A percentile compares a stretch with the other conserved stretches of the same genome.
These are phyloP conservation scores for Trametes punicea DNA, from an alignment of 768 basidiomycete species.

Conservation along the genomic window DNA sequence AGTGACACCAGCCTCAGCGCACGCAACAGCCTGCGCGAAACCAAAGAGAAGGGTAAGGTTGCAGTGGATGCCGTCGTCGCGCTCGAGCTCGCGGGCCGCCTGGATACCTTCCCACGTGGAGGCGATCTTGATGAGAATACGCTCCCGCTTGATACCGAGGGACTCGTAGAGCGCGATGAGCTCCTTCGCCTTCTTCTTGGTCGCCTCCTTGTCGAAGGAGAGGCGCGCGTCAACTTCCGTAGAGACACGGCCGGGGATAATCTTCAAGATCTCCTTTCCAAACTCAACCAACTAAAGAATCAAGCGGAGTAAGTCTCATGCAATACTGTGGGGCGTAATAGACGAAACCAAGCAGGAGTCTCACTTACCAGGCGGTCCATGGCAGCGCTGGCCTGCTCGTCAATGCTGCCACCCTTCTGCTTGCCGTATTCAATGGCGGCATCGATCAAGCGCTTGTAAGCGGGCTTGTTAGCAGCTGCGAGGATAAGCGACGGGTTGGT, in stretches of 20 bases:
- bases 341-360: background rate
- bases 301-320: background rate
- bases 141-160: conserved; percentile 90
- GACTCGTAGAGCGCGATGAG: conserved; percentile 94
- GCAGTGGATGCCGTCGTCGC: conserved; percentile 93
- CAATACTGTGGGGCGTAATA: background rate
- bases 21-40: conserved; percentile 97
- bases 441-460: conserved; percentile 80
- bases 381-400: conserved; percentile 74
- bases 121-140: conserved; percentile 98
- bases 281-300: conserved; percentile 85
- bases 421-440: conserved; percentile 73
- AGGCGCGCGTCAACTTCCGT: conserved; percentile 98
- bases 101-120: conserved; percentile 99
- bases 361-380: conserved; percentile 83
- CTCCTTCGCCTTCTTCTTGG: conserved; percentile 86
- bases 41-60: conserved; percentile 99
- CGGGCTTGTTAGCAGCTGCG: conserved; percentile 86
- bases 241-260: conserved; percentile 98
- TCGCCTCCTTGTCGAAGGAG: conserved; percentile 92
- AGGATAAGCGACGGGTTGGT: conserved; percentile 97
- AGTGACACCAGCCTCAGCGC: conserved; percentile 97
- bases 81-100: conserved; percentile 93
- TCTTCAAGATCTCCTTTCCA: conserved; percentile 89
- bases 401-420: conserved; percentile 73